Evolutionary conservation across 306 rosid genomes (phyloP).

Genomic region (Pyrus communis): DNA sequence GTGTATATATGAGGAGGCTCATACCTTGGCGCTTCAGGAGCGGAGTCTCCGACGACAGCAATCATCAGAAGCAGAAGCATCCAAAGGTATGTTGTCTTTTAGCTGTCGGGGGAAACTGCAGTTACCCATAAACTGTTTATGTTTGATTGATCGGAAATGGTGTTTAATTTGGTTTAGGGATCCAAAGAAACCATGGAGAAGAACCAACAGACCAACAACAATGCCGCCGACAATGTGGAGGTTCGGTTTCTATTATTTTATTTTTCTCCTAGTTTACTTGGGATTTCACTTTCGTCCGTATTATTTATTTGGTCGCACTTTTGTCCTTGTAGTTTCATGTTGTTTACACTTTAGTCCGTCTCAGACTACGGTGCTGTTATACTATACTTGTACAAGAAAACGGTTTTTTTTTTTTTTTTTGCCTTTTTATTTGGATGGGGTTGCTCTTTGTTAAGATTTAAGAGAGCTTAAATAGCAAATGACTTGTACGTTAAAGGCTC

Average conservation of each 20-base stretch:
- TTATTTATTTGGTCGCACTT: neutral
- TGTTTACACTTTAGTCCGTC: neutral
- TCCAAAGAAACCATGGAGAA: conserved; percentile 35
- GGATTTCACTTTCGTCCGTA: neutral
- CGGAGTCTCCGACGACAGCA: conserved; percentile 17
- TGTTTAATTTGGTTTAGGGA: conserved; percentile 24
- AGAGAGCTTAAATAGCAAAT: neutral
- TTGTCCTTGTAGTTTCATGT: neutral
- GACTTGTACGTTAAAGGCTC: neutral
- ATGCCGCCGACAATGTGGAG: conserved; percentile 28
- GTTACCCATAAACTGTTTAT: neutral
- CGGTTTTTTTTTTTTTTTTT: neutral
- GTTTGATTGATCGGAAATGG: conserved; percentile 12
- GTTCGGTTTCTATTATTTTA: conserved; percentile 16
- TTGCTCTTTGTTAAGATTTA: neutral
- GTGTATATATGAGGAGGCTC: conserved; percentile 48
- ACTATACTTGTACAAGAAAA: too few species aligned
- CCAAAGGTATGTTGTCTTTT: conserved; percentile 16
- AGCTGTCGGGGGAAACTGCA: neutral
- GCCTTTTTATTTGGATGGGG: neutral
- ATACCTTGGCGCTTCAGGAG: conserved; percentile 34
- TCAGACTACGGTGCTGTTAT: neutral
- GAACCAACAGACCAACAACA: conserved; percentile 23
- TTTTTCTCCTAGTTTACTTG: neutral
- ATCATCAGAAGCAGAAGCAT: conserved; percentile 14